Conservation (phyloP, 2,329 filamentous ascomycete genomes). For the Bisporella sp. region DNA sequence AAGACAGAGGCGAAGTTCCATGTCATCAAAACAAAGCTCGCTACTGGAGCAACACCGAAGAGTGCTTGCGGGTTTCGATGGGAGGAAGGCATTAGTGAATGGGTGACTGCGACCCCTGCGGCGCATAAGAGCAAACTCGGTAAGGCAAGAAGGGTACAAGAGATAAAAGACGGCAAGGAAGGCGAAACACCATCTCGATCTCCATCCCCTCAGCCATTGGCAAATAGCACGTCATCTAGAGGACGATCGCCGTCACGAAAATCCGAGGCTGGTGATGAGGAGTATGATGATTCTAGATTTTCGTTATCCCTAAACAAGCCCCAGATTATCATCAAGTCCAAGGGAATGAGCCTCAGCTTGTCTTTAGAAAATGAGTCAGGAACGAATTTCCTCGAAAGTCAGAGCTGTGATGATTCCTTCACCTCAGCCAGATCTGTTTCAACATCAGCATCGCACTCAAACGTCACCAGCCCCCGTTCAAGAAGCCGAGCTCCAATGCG, state of each 20-base stretch:
- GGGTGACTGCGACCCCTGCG: constrained; percentile 42
- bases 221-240: not conserved
- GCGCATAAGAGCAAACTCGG: constrained; percentile 9
- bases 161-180: constrained; percentile 6
- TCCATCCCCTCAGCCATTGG: constrained; percentile 6
- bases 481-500: constrained; percentile 14
- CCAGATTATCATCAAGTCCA: too few species aligned
- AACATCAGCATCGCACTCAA: constrained; percentile 2
- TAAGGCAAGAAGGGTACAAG: not conserved
- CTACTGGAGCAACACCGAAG: not conserved
- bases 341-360: too few species aligned
- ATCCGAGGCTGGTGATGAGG: too few species aligned
- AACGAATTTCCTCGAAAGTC: not conserved
- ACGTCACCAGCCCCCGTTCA: constrained; percentile 2
- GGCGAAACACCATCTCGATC: constrained; percentile 17
- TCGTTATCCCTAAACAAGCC: too few species aligned
- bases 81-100: constrained; percentile 51
- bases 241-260: too few species aligned
- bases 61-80: constrained; percentile 34
- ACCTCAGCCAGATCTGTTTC: constrained; percentile 2
- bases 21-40: constrained; percentile 3
- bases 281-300: too few species aligned
- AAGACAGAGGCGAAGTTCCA: constrained; percentile 17
- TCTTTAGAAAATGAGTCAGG: too few species aligned
- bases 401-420: constrained; percentile 6